phyloP scores from a whole-genome alignment of 805 yeast species.

The Yarrowia divulgata region DNA sequence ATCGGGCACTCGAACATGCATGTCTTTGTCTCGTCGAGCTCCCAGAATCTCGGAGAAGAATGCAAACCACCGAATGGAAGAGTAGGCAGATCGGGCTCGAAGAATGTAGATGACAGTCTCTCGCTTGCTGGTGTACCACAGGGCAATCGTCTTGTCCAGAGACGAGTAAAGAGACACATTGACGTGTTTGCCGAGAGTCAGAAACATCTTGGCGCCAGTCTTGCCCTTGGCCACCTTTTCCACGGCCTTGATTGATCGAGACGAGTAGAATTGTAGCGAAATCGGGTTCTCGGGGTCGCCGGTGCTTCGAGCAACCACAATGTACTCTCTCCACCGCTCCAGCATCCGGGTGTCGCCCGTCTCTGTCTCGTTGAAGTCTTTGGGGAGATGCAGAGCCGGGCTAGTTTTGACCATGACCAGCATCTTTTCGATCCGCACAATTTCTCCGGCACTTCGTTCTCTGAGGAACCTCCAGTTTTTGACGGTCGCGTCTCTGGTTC shows the following conservation, averaged over 20 bases:
- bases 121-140: constrained; percentile 50
- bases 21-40: constrained; percentile 45
- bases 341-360: constrained; percentile 61
- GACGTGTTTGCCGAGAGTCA: constrained; percentile 47
- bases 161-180: constrained; percentile 65
- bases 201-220: constrained; percentile 44
- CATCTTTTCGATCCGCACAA: constrained; percentile 71
- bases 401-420: constrained; percentile 65
- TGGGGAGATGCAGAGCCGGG: constrained; percentile 48
- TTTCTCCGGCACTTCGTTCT: constrained; percentile 58
- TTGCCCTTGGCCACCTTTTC: constrained; percentile 41
- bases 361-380: constrained; percentile 58
- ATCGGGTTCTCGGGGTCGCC: constrained; percentile 61
- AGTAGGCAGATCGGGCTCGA: constrained; percentile 59
- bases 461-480: constrained; percentile 41
- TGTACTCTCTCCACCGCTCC: constrained; percentile 82
- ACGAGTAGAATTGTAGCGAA: constrained; percentile 66
- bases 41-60: constrained; percentile 61
- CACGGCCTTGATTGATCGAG: constrained; percentile 51
- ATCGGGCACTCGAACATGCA: constrained; percentile 57
- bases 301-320: constrained; percentile 73
- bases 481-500: constrained; percentile 6
- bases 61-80: constrained; percentile 70
- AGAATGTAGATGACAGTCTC: constrained; percentile 59
- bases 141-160: constrained; percentile 72